A percentile compares a stretch with the other conserved stretches of the same genome.
These are phyloP conservation scores for Hysterangium stoloniferum DNA, from an alignment of 768 basidiomycete genomes.

Conservation along the genomic window DNA sequence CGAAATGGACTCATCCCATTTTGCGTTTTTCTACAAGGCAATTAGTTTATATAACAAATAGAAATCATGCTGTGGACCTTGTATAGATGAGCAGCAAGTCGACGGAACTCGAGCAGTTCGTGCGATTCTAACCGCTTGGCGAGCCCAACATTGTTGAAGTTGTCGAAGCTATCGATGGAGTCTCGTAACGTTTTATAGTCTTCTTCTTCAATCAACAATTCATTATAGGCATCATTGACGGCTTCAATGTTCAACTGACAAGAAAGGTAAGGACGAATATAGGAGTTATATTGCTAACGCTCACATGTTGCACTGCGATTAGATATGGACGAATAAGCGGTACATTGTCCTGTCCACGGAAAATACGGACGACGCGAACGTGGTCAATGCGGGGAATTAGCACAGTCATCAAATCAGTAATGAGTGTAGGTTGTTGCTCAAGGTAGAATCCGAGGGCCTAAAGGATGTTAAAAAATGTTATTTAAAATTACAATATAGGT, in stretches of 20 bases:
- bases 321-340: slow-evolving; percentile 95
- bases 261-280: slow-evolving; percentile 8
- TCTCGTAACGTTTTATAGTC: slow-evolving; percentile 97
- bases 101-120: slow-evolving; percentile 88
- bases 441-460: slow-evolving; percentile 84
- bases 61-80: slow-evolving; percentile 45
- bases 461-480: background rate
- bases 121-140: slow-evolving; percentile 84
- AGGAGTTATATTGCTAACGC: slow-evolving; percentile 18
- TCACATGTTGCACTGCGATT: slow-evolving; percentile 89
- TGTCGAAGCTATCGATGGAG: slow-evolving; percentile 97
- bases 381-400: slow-evolving; percentile 95
- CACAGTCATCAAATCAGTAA: slow-evolving; percentile 89
- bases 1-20: slow-evolving; percentile 95
- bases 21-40: slow-evolving; percentile 74
- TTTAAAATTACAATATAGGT: background rate
- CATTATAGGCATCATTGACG: slow-evolving; percentile 97
- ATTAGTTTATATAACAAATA: background rate
- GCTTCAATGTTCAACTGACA: slow-evolving; percentile 86
- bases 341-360: slow-evolving; percentile 77
- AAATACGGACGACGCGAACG: slow-evolving; percentile 89
- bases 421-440: slow-evolving; percentile 84
- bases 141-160: slow-evolving; percentile 87
- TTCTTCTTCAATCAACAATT: slow-evolving; percentile 97
- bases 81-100: slow-evolving; percentile 93